Percentiles rank a stretch among this genome's conserved stretches.
Conservation (phyloP, 306 rosid genomes). For the Cicer cuneatum region DNA sequence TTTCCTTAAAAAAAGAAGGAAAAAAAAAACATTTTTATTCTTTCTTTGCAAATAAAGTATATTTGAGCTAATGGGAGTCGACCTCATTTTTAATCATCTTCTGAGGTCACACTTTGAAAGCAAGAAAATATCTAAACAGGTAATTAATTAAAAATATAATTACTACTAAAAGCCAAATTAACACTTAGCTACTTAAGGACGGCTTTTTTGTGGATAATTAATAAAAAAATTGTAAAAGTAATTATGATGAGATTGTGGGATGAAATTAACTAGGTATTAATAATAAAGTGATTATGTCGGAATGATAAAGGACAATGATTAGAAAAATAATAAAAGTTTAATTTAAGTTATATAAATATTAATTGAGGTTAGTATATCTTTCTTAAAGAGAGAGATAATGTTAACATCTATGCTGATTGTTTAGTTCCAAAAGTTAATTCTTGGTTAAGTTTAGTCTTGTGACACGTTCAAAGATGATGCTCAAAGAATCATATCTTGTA, state of each 20-base stretch:
- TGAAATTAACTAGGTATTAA: conserved; percentile 51
- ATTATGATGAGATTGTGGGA: conserved; percentile 57
- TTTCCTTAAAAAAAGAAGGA: too few species aligned
- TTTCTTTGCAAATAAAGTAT: conserved; percentile 43
- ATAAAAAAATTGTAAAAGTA: conserved; percentile 52
- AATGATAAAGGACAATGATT: conserved; percentile 58
- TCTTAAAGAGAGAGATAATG: conserved; percentile 44
- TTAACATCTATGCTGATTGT: conserved; percentile 48
- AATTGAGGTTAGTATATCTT: conserved; percentile 27
- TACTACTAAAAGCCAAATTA: conserved; percentile 22
- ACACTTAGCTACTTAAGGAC: conserved; percentile 15
- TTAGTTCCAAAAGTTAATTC: conserved; percentile 57
- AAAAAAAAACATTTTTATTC: neutral
- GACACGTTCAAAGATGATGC: conserved; percentile 50
- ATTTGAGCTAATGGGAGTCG: conserved; percentile 46
- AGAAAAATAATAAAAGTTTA: conserved; percentile 45
- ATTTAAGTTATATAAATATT: conserved; percentile 23
- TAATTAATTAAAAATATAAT: conserved; percentile 22
- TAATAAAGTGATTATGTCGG: conserved; percentile 54
- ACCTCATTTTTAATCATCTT: conserved; percentile 50
- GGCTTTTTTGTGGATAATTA: conserved; percentile 36
- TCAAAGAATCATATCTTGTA: conserved; percentile 40
- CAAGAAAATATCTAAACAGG: conserved; percentile 19
- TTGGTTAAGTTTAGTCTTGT: conserved; percentile 28
- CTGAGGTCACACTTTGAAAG: conserved; percentile 47